Evolutionary conservation across 441 rosid species (phyloP), one percentile per base, ranked within the genome.

Genomic region (Erodium trifolium): DNA sequence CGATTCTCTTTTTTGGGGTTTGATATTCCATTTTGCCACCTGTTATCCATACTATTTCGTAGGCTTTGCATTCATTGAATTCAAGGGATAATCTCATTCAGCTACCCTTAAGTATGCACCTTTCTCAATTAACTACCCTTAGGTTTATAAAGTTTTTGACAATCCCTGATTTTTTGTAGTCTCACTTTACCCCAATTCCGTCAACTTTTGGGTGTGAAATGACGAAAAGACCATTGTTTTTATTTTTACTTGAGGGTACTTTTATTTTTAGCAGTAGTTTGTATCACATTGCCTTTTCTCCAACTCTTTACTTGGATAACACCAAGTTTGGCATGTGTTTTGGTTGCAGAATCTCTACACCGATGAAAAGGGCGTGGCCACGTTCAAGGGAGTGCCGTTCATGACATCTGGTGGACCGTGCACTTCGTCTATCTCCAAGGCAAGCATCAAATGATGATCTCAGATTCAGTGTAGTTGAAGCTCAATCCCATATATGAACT

Each of bases 321-420:
- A 37, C 41, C 41, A 7, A 37, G 41, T 60, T 60, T 2, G 71
- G 55, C 49, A 60, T 72, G 60, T 23, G 67, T 37, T 62, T 76
- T 72, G 78, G 53, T 80, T 37, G 92, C 92, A 91, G 96, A 45
- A 82, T 86, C 96, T 93, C 43, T 88, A 76, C 77, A 87, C 99
- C 0, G 91, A 93, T 78, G 99, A 87, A 53, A 86, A 79, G 71
- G 96, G 97, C 3, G 86, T 91, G 67, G 99, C 99, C 66, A 93
- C 96, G 65, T 93, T 79, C 82, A 88, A 89, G 82, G 99, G 93
- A 59, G 78, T 86, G 69, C 96, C 96, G 45, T 93, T 89, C 71
- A 91, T 91, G 96, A 91, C 99, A 14, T 87, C 92, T 3, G 91
- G 85, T 9, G 96, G 97, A 47, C 92, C 93, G 19, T 85, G 95